Conservation (phyloP, 2,329 filamentous ascomycete species). For the Fonsecaea pugnacius region DNA sequence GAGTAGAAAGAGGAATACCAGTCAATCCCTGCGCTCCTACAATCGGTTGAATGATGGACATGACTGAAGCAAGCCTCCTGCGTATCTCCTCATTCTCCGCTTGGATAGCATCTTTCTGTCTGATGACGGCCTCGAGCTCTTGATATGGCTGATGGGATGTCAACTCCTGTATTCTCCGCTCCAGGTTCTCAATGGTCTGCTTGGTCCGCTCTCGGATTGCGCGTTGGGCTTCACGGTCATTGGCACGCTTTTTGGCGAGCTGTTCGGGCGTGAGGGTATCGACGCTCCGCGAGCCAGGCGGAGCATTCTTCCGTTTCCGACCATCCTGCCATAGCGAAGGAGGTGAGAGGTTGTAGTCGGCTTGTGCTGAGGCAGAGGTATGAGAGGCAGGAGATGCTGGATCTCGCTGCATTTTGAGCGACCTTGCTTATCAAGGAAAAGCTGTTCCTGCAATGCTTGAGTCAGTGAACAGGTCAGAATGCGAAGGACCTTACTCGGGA, state of each 20-base stretch:
- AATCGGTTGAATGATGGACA: constrained; percentile 58
- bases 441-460: constrained; percentile 20
- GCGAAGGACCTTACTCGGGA: constrained; percentile 11
- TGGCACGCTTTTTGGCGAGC: constrained; percentile 85
- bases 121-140: constrained; percentile 75
- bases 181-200: constrained; percentile 75
- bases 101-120: constrained; percentile 76
- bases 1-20: constrained; percentile 41
- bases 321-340: constrained; percentile 30
- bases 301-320: constrained; percentile 50
- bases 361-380: constrained; percentile 23
- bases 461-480: constrained; percentile 11
- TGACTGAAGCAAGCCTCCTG: constrained; percentile 66
- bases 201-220: constrained; percentile 83
- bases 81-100: constrained; percentile 80
- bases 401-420: constrained; percentile 28
- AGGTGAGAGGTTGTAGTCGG: constrained; percentile 18
- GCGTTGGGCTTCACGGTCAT: constrained; percentile 85
- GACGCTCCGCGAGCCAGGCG: constrained; percentile 68
- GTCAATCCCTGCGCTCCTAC: constrained; percentile 48
- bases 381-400: constrained; percentile 20
- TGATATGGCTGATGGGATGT: constrained; percentile 80
- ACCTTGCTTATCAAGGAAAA: constrained; percentile 20
- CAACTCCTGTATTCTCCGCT: constrained; percentile 73
- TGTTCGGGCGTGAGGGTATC: constrained; percentile 87